These are phyloP conservation scores for Mycena haematopus DNA, from an alignment of 768 basidiomycete genomes.

Conservation along the genomic window DNA sequence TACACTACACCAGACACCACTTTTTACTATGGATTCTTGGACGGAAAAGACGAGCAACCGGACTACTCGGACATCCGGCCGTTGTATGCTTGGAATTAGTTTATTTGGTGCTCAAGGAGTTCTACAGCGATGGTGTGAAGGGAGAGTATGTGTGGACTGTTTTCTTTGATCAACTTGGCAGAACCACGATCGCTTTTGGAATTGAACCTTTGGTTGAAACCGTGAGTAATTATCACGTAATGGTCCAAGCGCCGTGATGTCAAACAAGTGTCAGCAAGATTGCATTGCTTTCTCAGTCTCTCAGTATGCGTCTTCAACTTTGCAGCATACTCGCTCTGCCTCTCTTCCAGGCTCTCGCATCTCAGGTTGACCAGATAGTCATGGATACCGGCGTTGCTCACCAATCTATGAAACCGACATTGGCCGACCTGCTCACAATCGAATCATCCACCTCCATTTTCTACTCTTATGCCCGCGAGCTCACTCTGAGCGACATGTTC, in stretches of 20 bases:
- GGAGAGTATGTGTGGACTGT: too few species aligned
- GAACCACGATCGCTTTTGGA: too few species aligned
- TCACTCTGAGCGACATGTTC: slow-evolving; percentile 63
- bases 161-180: too few species aligned
- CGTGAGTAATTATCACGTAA: background rate
- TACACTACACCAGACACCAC: slow-evolving; percentile 27
- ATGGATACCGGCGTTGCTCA: slow-evolving; percentile 42
- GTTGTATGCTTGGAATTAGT: slow-evolving; percentile 26
- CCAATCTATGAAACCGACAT: slow-evolving; percentile 55
- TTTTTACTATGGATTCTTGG: slow-evolving; percentile 34
- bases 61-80: slow-evolving; percentile 31
- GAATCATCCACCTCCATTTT: slow-evolving; percentile 80
- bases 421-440: slow-evolving; percentile 82
- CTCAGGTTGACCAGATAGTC: slow-evolving; percentile 42
- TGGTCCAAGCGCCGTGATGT: background rate
- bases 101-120: background rate
- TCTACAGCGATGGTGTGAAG: too few species aligned
- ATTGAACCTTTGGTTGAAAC: background rate
- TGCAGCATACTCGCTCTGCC: slow-evolving; percentile 40
- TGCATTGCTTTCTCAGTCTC: slow-evolving; percentile 2
- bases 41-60: slow-evolving; percentile 33
- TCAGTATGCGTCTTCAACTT: slow-evolving; percentile 42
- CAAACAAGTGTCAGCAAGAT: slow-evolving; percentile 1
- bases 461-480: slow-evolving; percentile 81
- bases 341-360: slow-evolving; percentile 37